A percentile compares a stretch with the other conserved stretches of the same genome.
Evolutionary conservation across 2,329 filamentous ascomycete genomes (phyloP).

Genomic region (Penicillium nordicum): DNA sequence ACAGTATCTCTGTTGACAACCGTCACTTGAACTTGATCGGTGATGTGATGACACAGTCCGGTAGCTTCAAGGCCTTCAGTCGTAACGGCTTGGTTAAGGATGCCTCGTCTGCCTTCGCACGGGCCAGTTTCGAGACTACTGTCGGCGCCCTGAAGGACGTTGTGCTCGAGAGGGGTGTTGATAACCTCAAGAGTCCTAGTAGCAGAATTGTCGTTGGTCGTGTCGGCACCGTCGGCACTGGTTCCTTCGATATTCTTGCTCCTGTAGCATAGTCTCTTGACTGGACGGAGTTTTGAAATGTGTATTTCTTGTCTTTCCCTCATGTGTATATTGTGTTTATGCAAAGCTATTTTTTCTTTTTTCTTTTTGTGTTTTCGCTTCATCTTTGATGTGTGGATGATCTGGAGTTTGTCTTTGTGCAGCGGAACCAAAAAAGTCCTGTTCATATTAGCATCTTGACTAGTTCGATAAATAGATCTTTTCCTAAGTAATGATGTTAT

Average conservation of each 20-base stretch:
- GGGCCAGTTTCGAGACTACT: constrained; percentile 99
- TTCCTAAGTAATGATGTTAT: constrained; percentile 5
- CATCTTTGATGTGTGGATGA: constrained; percentile 36
- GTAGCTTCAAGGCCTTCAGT: constrained; percentile 87
- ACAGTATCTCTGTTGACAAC: constrained; percentile 89
- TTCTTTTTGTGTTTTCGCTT: constrained; percentile 15
- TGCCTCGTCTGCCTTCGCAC: constrained; percentile 87
- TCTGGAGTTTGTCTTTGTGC: constrained; percentile 36
- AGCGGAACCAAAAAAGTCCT: constrained; percentile 38
- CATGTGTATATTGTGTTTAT: constrained; percentile 28
- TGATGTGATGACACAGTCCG: constrained; percentile 95
- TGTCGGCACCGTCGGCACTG: constrained; percentile 80
- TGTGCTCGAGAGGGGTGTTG: constrained; percentile 83
- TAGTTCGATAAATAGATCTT: constrained; percentile 23
- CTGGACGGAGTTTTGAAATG: constrained; percentile 17
- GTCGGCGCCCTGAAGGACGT: constrained; percentile 90
- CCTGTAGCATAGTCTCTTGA: constrained; percentile 40
- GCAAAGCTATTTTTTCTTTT: constrained; percentile 11
- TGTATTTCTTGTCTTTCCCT: constrained; percentile 18
- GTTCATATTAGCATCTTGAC: constrained; percentile 30
- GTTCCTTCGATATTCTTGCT: constrained; percentile 81
- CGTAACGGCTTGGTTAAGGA: constrained; percentile 76
- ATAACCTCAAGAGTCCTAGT: constrained; percentile 81
- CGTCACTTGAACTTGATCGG: constrained; percentile 93
- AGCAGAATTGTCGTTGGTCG: constrained; percentile 84